Evolutionary conservation across 2,329 filamentous ascomycete genomes (phyloP).

Genomic region (Zelopaecilomyces penicillatus): DNA sequence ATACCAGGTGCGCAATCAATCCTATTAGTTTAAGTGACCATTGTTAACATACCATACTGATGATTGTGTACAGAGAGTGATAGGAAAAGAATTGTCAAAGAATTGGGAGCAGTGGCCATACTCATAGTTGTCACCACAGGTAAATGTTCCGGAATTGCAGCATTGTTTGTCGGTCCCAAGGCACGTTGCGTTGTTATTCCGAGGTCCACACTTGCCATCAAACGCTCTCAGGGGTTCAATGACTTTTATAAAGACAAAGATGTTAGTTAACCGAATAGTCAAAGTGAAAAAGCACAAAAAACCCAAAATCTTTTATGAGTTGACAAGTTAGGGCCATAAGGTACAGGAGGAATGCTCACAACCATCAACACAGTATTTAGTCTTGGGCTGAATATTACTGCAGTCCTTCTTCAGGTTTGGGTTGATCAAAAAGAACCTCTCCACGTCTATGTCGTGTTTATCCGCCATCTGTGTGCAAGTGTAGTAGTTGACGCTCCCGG

Average conservation of each 20-base stretch:
- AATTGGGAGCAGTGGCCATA: slow-evolving; percentile 9
- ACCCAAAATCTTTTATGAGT: neutral
- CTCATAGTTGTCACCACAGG: slow-evolving; percentile 17
- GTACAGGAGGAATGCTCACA: slow-evolving; percentile 15
- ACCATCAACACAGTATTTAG: slow-evolving; percentile 20
- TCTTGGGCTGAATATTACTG: slow-evolving; percentile 18
- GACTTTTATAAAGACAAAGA: slow-evolving; percentile 12
- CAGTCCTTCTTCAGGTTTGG: slow-evolving; percentile 19
- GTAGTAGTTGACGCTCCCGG: slow-evolving; percentile 17
- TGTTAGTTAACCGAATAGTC: too few species aligned
- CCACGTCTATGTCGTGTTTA: slow-evolving; percentile 13
- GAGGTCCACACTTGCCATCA: slow-evolving; percentile 23
- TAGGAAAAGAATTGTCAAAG: neutral
- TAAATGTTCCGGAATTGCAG: slow-evolving; percentile 25
- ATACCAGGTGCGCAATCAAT: slow-evolving; percentile 23
- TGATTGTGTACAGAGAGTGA: too few species aligned
- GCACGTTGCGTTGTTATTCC: slow-evolving; percentile 24
- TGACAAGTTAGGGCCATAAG: too few species aligned
- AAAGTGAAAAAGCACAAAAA: neutral
- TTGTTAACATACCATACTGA: too few species aligned
- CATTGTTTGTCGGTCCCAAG: slow-evolving; percentile 20
- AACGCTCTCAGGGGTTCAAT: slow-evolving; percentile 16
- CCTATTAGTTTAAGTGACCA: slow-evolving; percentile 9
- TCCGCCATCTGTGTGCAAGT: slow-evolving; percentile 16
- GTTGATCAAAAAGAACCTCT: slow-evolving; percentile 20